A percentile compares a stretch with the other conserved stretches of the same genome.
Evolutionary conservation across 2,329 filamentous ascomycete genomes (phyloP).

Genomic region (Aspergillus fumigatus): DNA sequence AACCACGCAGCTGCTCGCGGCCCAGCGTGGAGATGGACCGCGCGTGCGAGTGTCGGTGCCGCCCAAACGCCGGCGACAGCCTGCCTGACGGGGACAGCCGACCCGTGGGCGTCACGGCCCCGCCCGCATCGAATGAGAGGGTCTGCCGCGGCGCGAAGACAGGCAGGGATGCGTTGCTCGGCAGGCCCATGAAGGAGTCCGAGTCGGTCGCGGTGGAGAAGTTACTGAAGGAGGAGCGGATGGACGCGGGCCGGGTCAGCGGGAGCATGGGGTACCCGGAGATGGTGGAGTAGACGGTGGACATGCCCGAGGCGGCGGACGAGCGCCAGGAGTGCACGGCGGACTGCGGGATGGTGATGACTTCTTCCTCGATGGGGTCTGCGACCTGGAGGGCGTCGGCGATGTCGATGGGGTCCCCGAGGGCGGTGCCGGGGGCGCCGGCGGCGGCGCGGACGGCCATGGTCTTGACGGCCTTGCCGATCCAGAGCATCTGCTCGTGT

Average conservation of each 20-base stretch:
- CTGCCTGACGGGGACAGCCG: slow-evolving; percentile 11
- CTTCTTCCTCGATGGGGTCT: slow-evolving; percentile 29
- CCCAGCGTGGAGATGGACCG: slow-evolving; percentile 25
- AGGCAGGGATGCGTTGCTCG: slow-evolving; percentile 20
- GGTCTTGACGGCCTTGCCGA: slow-evolving; percentile 35
- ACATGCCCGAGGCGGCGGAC: slow-evolving; percentile 29
- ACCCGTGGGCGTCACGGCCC: slow-evolving; percentile 10
- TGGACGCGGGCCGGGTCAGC: slow-evolving; percentile 19
- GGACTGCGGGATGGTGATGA: slow-evolving; percentile 32
- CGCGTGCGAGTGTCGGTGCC: slow-evolving; percentile 11
- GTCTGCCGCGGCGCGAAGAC: slow-evolving; percentile 30
- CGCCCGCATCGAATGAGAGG: slow-evolving; percentile 7
- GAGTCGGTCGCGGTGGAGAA: slow-evolving; percentile 28
- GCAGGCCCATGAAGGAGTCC: slow-evolving; percentile 26
- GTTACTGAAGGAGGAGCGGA: slow-evolving; percentile 25
- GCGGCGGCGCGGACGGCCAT: slow-evolving; percentile 25
- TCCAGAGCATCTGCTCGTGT: slow-evolving; percentile 59
- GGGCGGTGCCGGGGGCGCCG: slow-evolving; percentile 1
- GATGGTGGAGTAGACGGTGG: slow-evolving; percentile 23
- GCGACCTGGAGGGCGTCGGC: slow-evolving; percentile 22
- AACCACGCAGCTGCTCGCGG: slow-evolving; percentile 28
- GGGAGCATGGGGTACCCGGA: slow-evolving; percentile 18
- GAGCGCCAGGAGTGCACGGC: slow-evolving; percentile 35
- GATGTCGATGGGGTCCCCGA: slow-evolving; percentile 22
- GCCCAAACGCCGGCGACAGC: slow-evolving; percentile 4